Evolutionary conservation across 495 filamentous ascomycete species (phyloP).

Genomic region (Eremomyces bilateralis): DNA sequence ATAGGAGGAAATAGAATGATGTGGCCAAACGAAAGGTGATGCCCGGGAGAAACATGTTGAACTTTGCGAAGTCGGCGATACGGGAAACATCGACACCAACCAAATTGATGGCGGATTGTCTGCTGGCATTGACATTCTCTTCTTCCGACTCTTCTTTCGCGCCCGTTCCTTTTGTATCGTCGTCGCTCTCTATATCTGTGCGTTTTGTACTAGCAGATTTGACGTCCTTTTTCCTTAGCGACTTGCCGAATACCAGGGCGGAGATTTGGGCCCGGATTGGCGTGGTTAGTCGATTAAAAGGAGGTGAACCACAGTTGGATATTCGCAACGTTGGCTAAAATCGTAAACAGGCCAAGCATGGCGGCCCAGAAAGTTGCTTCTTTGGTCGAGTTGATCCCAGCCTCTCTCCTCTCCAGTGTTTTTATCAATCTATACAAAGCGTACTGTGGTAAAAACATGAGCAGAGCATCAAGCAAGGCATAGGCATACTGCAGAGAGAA

Average conservation of each 20-base stretch:
- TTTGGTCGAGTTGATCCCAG: not conserved
- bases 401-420: slow-evolving; percentile 1
- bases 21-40: slow-evolving; percentile 39
- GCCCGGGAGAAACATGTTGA: slow-evolving; percentile 40
- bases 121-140: slow-evolving; percentile 23
- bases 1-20: slow-evolving; percentile 39
- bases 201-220: not conserved
- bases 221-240: slow-evolving; percentile 1
- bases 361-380: not conserved
- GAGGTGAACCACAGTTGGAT: slow-evolving; percentile 1
- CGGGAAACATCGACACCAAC: slow-evolving; percentile 58
- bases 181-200: not conserved
- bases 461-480: not conserved
- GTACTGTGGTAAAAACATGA: slow-evolving; percentile 1
- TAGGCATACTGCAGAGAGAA: slow-evolving; percentile 1
- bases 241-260: slow-evolving; percentile 2
- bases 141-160: slow-evolving; percentile 13
- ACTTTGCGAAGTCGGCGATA: slow-evolving; percentile 46
- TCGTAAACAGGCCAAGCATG: not conserved
- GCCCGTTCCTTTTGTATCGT: not conserved
- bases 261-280: slow-evolving; percentile 2
- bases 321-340: not conserved
- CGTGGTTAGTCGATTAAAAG: not conserved
- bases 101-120: slow-evolving; percentile 61
- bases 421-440: slow-evolving; percentile 2